Evolutionary conservation across 768 basidiomycete species (phyloP).

Genomic region (Boletus tomentosulus): DNA sequence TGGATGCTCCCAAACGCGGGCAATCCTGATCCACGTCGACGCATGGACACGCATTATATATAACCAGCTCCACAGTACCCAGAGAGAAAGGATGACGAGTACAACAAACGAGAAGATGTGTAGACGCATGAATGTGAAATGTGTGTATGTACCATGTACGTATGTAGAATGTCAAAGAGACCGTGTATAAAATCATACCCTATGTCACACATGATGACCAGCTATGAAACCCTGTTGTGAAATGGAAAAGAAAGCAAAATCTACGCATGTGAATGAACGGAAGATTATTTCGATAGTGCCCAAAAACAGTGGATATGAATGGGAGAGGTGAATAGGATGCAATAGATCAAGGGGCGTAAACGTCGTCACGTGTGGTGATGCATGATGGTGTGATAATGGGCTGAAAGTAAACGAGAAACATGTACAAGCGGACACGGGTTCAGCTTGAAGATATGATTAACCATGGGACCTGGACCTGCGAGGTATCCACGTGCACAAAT

Average conservation of each 20-base stretch:
- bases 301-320: slow-evolving; percentile 4
- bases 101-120: slow-evolving; percentile 1
- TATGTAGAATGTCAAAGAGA: slow-evolving; percentile 1
- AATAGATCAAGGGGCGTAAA: slow-evolving; percentile 8
- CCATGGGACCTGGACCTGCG: slow-evolving; percentile 15
- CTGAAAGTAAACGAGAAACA: slow-evolving; percentile 3
- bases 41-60: not conserved
- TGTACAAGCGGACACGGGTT: slow-evolving; percentile 1
- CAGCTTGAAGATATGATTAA: slow-evolving; percentile 10
- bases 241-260: not conserved
- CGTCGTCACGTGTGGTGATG: slow-evolving; percentile 15
- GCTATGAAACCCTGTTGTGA: slow-evolving; percentile 6
- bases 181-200: slow-evolving; percentile 13
- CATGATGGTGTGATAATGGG: slow-evolving; percentile 7
- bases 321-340: not conserved
- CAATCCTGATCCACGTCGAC: not conserved
- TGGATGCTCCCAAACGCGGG: not conserved
- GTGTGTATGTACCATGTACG: slow-evolving; percentile 3
- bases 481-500: slow-evolving; percentile 9
- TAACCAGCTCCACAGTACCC: not conserved
- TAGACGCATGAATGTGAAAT: not conserved
- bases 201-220: slow-evolving; percentile 9
- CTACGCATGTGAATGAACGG: slow-evolving; percentile 8
- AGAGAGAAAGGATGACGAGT: not conserved
- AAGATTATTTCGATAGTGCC: slow-evolving; percentile 6